phyloP scores from a whole-genome alignment of 768 basidiomycete genomes.

The Pleurotus platypus region DNA sequence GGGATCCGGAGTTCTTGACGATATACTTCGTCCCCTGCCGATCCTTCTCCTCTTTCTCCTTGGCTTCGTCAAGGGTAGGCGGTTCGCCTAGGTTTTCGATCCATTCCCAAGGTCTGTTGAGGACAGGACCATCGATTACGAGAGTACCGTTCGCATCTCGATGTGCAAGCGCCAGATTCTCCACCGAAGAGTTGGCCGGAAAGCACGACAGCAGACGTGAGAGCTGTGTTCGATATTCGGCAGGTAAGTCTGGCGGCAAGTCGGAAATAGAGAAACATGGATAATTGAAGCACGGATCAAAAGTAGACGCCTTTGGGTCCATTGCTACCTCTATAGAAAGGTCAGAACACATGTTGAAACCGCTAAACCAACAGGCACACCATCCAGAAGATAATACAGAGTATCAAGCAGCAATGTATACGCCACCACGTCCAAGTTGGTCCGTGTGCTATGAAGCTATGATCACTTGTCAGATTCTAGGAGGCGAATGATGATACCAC shows the following conservation, averaged over 20 bases:
- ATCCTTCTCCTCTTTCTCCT: slow-evolving; percentile 36
- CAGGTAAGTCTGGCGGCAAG: slow-evolving; percentile 53
- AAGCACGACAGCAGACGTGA: slow-evolving; percentile 54
- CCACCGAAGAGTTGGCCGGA: slow-evolving; percentile 45
- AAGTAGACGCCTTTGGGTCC: slow-evolving; percentile 49
- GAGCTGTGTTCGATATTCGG: slow-evolving; percentile 55
- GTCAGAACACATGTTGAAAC: too few species aligned
- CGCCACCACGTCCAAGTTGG: slow-evolving; percentile 47
- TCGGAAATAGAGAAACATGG: slow-evolving; percentile 47
- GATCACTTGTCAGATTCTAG: slow-evolving; percentile 3
- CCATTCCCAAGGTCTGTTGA: slow-evolving; percentile 87
- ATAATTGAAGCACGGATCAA: slow-evolving; percentile 66
- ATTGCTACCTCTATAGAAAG: slow-evolving; percentile 51
- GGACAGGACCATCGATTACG: slow-evolving; percentile 47
- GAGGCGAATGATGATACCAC: slow-evolving; percentile 9
- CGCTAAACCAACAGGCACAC: slow-evolving; percentile 29
- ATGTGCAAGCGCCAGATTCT: slow-evolving; percentile 56
- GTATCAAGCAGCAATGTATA: slow-evolving; percentile 75
- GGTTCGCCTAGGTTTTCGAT: slow-evolving; percentile 72
- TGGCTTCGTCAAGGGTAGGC: slow-evolving; percentile 34
- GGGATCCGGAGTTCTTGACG: slow-evolving; percentile 65
- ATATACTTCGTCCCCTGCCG: slow-evolving; percentile 27
- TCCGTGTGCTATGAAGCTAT: slow-evolving; percentile 55
- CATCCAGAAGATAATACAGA: slow-evolving; percentile 68
- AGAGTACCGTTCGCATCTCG: slow-evolving; percentile 51